Conservation (phyloP, 2,329 filamentous ascomycete genomes). For the Cladophialophora chaetospira region DNA sequence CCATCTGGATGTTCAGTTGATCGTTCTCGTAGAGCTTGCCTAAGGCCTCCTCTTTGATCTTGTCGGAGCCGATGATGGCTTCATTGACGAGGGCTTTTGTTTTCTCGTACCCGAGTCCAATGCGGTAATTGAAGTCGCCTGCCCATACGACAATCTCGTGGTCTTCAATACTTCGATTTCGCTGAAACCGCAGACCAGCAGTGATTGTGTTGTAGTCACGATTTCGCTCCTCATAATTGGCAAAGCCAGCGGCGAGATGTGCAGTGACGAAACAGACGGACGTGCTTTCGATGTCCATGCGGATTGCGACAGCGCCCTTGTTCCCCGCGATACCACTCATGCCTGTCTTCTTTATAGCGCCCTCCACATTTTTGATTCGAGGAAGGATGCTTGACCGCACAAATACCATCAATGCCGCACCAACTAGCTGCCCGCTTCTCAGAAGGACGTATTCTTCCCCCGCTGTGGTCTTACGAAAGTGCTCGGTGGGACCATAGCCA, state of each 20-base stretch:
- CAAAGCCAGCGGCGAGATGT: slow-evolving; percentile 91
- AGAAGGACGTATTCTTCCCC: slow-evolving; percentile 84
- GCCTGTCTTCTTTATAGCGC: slow-evolving; percentile 85
- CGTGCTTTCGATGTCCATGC: slow-evolving; percentile 91
- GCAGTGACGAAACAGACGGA: slow-evolving; percentile 94
- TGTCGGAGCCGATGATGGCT: slow-evolving; percentile 77
- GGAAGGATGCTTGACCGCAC: slow-evolving; percentile 75
- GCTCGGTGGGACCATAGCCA: slow-evolving; percentile 58
- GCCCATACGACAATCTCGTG: slow-evolving; percentile 93
- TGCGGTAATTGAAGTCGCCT: slow-evolving; percentile 97
- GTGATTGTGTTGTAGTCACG: slow-evolving; percentile 89
- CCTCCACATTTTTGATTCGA: slow-evolving; percentile 94
- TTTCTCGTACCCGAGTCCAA: slow-evolving; percentile 77
- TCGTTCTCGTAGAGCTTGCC: slow-evolving; percentile 35
- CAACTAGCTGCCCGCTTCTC: slow-evolving; percentile 89
- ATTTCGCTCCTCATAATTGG: slow-evolving; percentile 95
- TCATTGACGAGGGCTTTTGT: slow-evolving; percentile 73
- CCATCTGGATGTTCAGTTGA: slow-evolving; percentile 92
- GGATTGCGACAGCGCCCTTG: slow-evolving; percentile 94
- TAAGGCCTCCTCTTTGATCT: slow-evolving; percentile 62
- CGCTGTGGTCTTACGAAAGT: slow-evolving; percentile 46
- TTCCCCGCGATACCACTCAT: slow-evolving; percentile 97
- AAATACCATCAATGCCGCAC: slow-evolving; percentile 88
- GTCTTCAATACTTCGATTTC: slow-evolving; percentile 86
- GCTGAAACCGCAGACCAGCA: slow-evolving; percentile 83